Evolutionary conservation across 2,329 filamentous ascomycete species (phyloP).

Genomic region (Colletotrichum tropicicola): DNA sequence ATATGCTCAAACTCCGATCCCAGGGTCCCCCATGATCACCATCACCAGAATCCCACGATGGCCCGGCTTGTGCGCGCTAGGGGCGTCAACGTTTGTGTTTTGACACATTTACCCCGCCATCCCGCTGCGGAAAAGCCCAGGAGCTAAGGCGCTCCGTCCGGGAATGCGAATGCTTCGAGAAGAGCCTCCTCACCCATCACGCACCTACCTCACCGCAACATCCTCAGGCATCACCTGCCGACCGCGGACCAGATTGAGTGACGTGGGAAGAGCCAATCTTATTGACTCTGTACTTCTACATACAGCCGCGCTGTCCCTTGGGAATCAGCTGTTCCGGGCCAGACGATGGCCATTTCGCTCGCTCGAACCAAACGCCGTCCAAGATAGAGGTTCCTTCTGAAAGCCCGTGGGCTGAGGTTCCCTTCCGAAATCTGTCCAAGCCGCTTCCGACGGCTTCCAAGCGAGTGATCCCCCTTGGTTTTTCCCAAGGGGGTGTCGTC

Average conservation of each 20-base stretch:
- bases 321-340: slow-evolving; percentile 24
- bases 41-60: slow-evolving; percentile 7
- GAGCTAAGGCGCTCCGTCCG: neutral
- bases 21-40: neutral
- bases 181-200: neutral
- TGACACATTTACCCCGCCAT: slow-evolving; percentile 24
- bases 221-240: neutral
- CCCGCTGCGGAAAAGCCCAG: neutral
- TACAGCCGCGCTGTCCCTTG: slow-evolving; percentile 20
- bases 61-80: slow-evolving; percentile 8
- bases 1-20: neutral
- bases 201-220: neutral
- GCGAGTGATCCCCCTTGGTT: slow-evolving; percentile 10
- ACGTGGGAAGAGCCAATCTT: slow-evolving; percentile 9
- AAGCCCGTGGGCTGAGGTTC: slow-evolving; percentile 9
- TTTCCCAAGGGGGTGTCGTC: slow-evolving; percentile 9
- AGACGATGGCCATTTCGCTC: slow-evolving; percentile 18
- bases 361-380: slow-evolving; percentile 23
- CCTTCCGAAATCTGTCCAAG: slow-evolving; percentile 23
- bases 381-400: neutral
- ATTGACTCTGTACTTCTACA: slow-evolving; percentile 28
- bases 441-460: slow-evolving; percentile 19
- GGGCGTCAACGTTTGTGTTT: neutral
- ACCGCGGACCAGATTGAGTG: neutral
- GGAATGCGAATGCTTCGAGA: neutral